Conservation (phyloP, 768 basidiomycete species). For the Boletus eberwhitei region DNA sequence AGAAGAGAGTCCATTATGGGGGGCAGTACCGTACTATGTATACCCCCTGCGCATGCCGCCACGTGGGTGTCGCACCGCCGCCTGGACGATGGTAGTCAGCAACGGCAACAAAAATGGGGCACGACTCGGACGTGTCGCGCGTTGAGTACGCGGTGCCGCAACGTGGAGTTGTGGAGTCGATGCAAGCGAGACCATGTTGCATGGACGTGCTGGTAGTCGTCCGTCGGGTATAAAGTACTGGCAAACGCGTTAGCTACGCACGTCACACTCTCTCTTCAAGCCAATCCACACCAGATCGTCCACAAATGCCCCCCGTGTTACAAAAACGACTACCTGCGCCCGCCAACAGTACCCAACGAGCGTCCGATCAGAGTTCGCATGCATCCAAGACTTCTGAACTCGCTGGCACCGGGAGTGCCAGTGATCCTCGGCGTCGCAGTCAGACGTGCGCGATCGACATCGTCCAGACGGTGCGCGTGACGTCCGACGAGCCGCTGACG, state of each 20-base stretch:
- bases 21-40: conserved; percentile 19
- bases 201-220: conserved; percentile 9
- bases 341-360: background rate
- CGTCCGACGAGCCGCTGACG: conserved; percentile 27
- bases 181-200: conserved; percentile 17
- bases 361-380: conserved; percentile 6
- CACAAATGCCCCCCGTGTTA: conserved; percentile 16
- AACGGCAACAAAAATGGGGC: conserved; percentile 10
- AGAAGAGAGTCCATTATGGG: background rate
- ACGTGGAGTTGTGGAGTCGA: conserved; percentile 17
- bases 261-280: background rate
- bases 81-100: conserved; percentile 4
- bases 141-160: conserved; percentile 15
- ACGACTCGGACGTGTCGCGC: conserved; percentile 16
- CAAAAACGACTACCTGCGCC: conserved; percentile 18
- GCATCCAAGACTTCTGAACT: background rate
- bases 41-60: conserved; percentile 13
- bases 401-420: background rate
- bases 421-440: conserved; percentile 1
- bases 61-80: conserved; percentile 26
- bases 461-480: conserved; percentile 30
- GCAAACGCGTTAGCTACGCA: conserved; percentile 1
- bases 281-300: background rate
- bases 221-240: conserved; percentile 21
- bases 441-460: conserved; percentile 29